Base-by-base conservation (phyloP, 2,329 filamentous ascomycete genomes). In the Sarocladiaceae sp. region DNA sequence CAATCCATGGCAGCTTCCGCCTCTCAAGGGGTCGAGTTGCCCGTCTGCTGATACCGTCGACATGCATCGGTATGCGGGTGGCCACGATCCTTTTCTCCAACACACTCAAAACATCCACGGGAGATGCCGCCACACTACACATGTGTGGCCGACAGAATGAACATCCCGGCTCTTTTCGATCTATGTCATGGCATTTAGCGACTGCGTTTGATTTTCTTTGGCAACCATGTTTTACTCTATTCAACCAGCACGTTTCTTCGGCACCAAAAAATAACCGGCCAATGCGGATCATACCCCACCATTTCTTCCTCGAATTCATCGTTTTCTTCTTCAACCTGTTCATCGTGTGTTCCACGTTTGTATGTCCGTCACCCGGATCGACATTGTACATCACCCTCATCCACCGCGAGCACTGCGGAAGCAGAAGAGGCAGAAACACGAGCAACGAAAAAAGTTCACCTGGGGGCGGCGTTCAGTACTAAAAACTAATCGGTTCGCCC, bases 181-280 rank as follows among this genome's bases (percentile, higher is more conserved):
- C 62, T 65, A 68, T 61, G 63, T 71, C 66, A 69, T 68, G 68
- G 72, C 71, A 74, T 75, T 71, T 72, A 75, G 72, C 71, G 71
- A 70, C 59, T 67, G 62, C 54, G 63, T 63, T 66, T 58, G 40
- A 44, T 56, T 58, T 53, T 57, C 23, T 62, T 60, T 58, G n/a
- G 59, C 58, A 61, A 62, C 62, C 57, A 61, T 59, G 60, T 62
- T 59, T 61, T 60, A 63, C 56, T 48, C 53, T 58, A 59, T 57
- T 55, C 47, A 55, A 55, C 59, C 61, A 64, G 60, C 64, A 70
- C 65, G 63, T 69, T 65, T 64, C 64, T 56, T 61, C 60, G 65
- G 67, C 67, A 71, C 62, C 60, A 62, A 70, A 70, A 70, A 70
- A 69, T 68, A 59, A 59, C 60, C 61, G 26, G 44, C 44, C 18